Conservation (phyloP, 495 filamentous ascomycete genomes). For the Lasiosphaeria hispida region DNA sequence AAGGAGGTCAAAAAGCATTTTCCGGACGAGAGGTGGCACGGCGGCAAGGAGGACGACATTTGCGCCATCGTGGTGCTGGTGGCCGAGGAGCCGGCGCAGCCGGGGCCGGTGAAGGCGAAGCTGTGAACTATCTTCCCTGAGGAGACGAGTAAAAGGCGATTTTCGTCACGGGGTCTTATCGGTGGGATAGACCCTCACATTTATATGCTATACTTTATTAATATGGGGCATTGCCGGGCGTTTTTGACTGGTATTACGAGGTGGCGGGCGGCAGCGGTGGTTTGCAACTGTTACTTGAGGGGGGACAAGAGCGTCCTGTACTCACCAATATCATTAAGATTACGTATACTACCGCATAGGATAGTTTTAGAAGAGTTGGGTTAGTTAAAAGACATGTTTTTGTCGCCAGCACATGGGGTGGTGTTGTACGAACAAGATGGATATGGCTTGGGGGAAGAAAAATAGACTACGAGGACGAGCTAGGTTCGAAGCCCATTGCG, state of each 20-base stretch:
- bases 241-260: not conserved
- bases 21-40: conserved; percentile 76
- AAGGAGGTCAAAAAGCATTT: conserved; percentile 86
- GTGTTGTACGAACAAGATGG: too few species aligned
- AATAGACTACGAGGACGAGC: too few species aligned
- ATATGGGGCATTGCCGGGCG: conserved; percentile 6
- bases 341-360: too few species aligned
- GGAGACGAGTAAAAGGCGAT: not conserved
- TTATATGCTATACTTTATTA: too few species aligned
- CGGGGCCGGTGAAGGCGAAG: conserved; percentile 31
- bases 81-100: conserved; percentile 47
- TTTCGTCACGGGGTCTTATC: too few species aligned
- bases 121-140: conserved; percentile 23
- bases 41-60: conserved; percentile 91
- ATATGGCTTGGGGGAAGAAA: too few species aligned
- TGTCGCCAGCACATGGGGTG: too few species aligned
- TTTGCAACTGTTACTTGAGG: not conserved
- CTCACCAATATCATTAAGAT: too few species aligned
- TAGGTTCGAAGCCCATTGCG: too few species aligned
- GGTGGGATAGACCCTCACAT: too few species aligned
- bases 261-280: not conserved
- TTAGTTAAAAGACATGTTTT: too few species aligned
- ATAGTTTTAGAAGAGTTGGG: too few species aligned
- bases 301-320: not conserved
- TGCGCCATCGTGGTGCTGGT: conserved; percentile 74